Percentiles rank a stretch among this genome's conserved stretches.
phyloP scores from a whole-genome alignment of 1,139 yeast genomes.

The Hyphopichia burtonii region DNA sequence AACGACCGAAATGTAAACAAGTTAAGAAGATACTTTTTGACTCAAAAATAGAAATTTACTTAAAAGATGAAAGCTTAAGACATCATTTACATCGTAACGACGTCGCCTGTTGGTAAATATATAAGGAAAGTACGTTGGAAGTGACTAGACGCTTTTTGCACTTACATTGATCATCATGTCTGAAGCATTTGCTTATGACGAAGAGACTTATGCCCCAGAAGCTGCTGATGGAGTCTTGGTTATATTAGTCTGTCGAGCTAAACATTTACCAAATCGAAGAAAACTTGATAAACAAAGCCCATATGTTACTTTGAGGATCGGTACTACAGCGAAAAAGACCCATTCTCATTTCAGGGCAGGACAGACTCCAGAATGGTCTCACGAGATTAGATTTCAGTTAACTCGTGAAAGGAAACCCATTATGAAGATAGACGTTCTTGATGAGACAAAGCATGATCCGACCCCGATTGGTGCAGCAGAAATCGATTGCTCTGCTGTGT shows the following conservation, averaged over 20 bases:
- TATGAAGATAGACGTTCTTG: slow-evolving; percentile 73
- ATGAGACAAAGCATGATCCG: slow-evolving; percentile 84
- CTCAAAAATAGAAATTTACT: background rate
- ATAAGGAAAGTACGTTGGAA: too few relatives aligned
- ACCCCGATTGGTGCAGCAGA: slow-evolving; percentile 82
- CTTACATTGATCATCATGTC: background rate
- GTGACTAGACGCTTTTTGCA: too few relatives aligned
- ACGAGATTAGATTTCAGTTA: slow-evolving; percentile 67
- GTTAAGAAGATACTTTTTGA: background rate
- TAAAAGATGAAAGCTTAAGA: too few relatives aligned
- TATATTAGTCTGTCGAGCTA: slow-evolving; percentile 52
- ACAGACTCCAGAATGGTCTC: slow-evolving; percentile 86
- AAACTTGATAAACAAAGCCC: slow-evolving; percentile 89
- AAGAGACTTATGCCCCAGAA: slow-evolving; percentile 17
- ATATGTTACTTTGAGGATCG: slow-evolving; percentile 74
- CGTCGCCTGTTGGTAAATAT: too few relatives aligned
- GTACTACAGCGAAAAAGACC: slow-evolving; percentile 77
- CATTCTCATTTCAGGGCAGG: slow-evolving; percentile 80
- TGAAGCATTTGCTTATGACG: slow-evolving; percentile 1
- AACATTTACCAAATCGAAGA: slow-evolving; percentile 78
- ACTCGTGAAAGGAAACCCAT: slow-evolving; percentile 61
- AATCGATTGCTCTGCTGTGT: slow-evolving; percentile 73
- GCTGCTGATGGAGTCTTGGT: slow-evolving; percentile 49
- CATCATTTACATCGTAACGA: too few relatives aligned
- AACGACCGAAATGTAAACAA: background rate